A percentile compares a stretch with the other conserved stretches of the same genome.
These are phyloP conservation scores for Excoecaria cochinchinensis DNA, from an alignment of 345 rosid genomes.

Conservation along the genomic window DNA sequence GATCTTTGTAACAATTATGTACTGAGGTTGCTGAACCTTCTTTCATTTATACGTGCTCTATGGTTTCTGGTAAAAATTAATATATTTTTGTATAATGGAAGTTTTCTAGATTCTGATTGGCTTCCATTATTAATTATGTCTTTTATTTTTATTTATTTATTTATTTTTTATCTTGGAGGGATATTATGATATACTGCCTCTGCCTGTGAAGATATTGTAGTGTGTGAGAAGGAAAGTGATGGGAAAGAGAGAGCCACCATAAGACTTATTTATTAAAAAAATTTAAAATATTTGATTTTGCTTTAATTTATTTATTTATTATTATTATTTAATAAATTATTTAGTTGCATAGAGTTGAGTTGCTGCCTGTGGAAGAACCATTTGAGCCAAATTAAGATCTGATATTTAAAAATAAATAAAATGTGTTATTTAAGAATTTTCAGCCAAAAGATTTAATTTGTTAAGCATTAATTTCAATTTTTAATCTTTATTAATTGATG, in stretches of 20 bases:
- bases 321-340: background rate
- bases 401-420: background rate
- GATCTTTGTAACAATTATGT: background rate
- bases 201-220: background rate
- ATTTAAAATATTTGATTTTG: background rate
- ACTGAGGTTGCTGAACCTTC: constrained; percentile 18
- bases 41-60: background rate
- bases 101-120: background rate
- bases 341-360: background rate
- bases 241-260: background rate
- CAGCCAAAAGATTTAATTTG: background rate
- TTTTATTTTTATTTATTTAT: background rate
- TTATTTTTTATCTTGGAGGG: background rate
- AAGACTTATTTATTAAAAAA: too few species aligned
- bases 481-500: background rate
- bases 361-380: background rate
- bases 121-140: background rate
- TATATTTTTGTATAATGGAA: background rate
- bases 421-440: background rate
- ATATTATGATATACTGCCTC: background rate
- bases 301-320: background rate
- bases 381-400: background rate
- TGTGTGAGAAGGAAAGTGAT: background rate
- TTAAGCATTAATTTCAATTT: background rate
- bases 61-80: background rate